Evolutionary conservation across 495 filamentous ascomycete species (phyloP).

Genomic region (Xylaria grammica): DNA sequence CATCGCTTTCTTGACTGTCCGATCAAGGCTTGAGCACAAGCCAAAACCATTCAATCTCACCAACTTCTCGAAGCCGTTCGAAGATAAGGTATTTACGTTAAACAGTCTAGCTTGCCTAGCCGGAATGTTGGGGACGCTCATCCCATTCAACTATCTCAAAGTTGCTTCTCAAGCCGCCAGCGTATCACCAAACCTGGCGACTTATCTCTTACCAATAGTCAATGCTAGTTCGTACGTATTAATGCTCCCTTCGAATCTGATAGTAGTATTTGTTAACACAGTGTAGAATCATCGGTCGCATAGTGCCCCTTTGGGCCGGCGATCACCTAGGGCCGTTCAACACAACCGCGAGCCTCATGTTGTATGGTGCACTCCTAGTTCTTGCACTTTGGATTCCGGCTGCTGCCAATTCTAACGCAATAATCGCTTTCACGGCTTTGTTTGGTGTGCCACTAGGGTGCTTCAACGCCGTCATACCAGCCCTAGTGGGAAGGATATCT

Average conservation of each 20-base stretch:
- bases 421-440: slow-evolving; percentile 42
- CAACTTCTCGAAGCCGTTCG: background rate
- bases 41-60: background rate
- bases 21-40: slow-evolving; percentile 1
- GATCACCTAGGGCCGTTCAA: slow-evolving; percentile 6
- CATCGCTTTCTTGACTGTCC: slow-evolving; percentile 16
- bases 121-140: slow-evolving; percentile 5
- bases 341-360: background rate
- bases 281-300: background rate
- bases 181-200: background rate
- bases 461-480: slow-evolving; percentile 3
- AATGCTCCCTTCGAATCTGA: background rate
- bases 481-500: slow-evolving; percentile 8
- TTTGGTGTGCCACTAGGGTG: slow-evolving; percentile 37
- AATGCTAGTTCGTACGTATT: slow-evolving; percentile 2
- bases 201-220: background rate
- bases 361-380: slow-evolving; percentile 13
- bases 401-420: slow-evolving; percentile 23
- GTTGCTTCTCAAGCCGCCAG: background rate
- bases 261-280: background rate
- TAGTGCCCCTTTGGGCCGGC: slow-evolving; percentile 7
- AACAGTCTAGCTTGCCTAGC: background rate
- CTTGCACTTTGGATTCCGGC: slow-evolving; percentile 41
- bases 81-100: background rate
- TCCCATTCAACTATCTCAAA: slow-evolving; percentile 8